phyloP scores from a whole-genome alignment of 1,284 basidiomycete species.

The Cronartium quercuum region DNA sequence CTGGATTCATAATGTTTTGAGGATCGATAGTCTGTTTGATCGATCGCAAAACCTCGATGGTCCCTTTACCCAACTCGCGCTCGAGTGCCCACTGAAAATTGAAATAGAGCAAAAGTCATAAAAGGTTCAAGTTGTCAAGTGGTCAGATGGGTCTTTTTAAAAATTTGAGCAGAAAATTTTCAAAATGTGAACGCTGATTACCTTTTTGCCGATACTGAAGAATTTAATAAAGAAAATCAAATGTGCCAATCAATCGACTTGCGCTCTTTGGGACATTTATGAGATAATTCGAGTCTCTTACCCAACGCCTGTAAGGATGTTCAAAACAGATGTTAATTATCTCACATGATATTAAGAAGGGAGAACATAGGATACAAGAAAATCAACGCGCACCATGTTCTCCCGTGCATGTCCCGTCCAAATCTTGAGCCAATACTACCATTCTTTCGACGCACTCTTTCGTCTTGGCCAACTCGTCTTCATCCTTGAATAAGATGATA shows the following conservation, averaged over 20 bases:
- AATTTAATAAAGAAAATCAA: neutral
- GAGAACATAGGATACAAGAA: neutral
- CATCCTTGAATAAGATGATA: conserved; percentile 41
- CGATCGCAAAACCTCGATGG: conserved; percentile 43
- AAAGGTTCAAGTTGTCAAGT: neutral
- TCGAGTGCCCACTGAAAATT: conserved; percentile 38
- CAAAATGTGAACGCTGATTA: too few species aligned
- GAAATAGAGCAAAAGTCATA: neutral
- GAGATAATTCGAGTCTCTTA: neutral
- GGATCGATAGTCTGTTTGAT: conserved; percentile 46
- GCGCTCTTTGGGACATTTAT: too few species aligned
- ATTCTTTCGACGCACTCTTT: conserved; percentile 52
- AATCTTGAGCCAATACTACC: conserved; percentile 52
- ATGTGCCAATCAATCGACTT: neutral
- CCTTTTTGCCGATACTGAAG: neutral
- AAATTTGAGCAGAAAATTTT: neutral
- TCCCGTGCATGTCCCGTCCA: conserved; percentile 54
- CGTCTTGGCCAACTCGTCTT: conserved; percentile 46
- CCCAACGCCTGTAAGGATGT: conserved; percentile 9
- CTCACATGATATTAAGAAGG: neutral
- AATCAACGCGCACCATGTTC: conserved; percentile 45
- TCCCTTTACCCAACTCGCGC: conserved; percentile 43
- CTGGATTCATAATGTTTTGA: conserved; percentile 45
- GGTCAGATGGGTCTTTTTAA: neutral
- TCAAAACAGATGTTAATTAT: neutral